These are phyloP conservation scores for Paramecium tetraurelia DNA, from an alignment of 73 alveolate genomes.

Conservation along the genomic window DNA sequence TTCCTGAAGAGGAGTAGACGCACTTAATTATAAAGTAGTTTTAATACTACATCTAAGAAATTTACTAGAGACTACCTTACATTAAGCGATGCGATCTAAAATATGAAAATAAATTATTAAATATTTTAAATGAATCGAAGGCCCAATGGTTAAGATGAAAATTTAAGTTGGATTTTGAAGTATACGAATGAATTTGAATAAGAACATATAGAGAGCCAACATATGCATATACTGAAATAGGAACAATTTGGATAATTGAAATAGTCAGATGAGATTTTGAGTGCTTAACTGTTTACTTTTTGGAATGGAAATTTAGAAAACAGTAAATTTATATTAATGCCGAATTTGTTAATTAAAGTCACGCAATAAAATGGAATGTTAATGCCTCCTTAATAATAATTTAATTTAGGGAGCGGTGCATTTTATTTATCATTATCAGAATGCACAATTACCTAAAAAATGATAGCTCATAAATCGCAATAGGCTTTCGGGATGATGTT, in stretches of 20 bases:
- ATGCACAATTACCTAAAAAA: constrained; percentile 33
- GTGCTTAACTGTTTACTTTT: background rate
- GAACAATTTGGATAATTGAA: constrained; percentile 8
- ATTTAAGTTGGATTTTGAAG: background rate
- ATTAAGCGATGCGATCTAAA: too few species aligned
- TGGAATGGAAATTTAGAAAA: background rate
- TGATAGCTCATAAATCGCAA: constrained; percentile 10
- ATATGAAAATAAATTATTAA: too few species aligned
- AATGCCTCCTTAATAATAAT: background rate
- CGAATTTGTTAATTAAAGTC: background rate
- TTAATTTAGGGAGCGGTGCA: background rate
- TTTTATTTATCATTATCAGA: constrained; percentile 17
- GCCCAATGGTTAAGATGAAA: background rate
- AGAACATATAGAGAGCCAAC: background rate
- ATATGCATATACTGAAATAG: background rate
- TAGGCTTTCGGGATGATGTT: background rate
- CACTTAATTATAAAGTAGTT: too few species aligned
- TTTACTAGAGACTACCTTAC: too few species aligned
- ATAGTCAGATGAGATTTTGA: constrained; percentile 10
- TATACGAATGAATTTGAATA: background rate
- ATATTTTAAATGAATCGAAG: background rate
- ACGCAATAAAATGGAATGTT: background rate
- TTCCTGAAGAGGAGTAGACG: too few species aligned
- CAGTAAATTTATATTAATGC: background rate
- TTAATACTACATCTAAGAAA: too few species aligned